Evolutionary conservation across 257 asterid genomes (phyloP).

Genomic region (Mitragyna speciosa): DNA sequence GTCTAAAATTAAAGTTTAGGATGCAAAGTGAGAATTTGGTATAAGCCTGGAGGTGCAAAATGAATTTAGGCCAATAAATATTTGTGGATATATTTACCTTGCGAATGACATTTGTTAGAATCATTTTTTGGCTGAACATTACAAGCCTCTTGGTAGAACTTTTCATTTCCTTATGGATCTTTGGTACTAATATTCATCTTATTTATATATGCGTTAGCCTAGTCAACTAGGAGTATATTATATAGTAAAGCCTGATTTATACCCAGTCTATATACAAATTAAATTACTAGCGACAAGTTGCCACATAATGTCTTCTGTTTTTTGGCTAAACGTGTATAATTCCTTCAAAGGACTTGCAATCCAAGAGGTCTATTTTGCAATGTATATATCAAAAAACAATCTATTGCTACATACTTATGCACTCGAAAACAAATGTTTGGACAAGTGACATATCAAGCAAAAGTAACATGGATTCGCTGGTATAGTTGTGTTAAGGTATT

Average conservation of each 20-base stretch:
- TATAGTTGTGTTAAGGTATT: slow-evolving; percentile 1
- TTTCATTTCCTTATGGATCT: not conserved
- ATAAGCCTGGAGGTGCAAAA: too few species aligned
- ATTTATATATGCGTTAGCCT: too few species aligned
- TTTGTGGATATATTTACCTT: too few species aligned
- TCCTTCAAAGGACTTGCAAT: not conserved
- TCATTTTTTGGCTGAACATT: not conserved
- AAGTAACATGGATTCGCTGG: slow-evolving; percentile 8
- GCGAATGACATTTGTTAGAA: not conserved
- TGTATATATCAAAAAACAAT: not conserved
- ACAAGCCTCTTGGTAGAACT: not conserved
- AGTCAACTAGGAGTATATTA: too few species aligned
- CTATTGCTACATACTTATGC: not conserved
- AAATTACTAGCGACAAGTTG: not conserved
- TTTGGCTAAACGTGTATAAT: not conserved
- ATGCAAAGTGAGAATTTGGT: too few species aligned
- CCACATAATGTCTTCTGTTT: not conserved
- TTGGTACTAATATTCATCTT: not conserved
- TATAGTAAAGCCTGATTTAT: not conserved
- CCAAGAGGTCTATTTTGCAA: not conserved
- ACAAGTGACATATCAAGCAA: not conserved
- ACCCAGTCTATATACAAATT: not conserved
- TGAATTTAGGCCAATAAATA: too few species aligned
- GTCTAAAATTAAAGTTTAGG: too few species aligned
- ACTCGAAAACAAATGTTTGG: slow-evolving; percentile 9